phyloP scores from a whole-genome alignment of 768 basidiomycete species.

The Clitopilus passeckerianus region DNA sequence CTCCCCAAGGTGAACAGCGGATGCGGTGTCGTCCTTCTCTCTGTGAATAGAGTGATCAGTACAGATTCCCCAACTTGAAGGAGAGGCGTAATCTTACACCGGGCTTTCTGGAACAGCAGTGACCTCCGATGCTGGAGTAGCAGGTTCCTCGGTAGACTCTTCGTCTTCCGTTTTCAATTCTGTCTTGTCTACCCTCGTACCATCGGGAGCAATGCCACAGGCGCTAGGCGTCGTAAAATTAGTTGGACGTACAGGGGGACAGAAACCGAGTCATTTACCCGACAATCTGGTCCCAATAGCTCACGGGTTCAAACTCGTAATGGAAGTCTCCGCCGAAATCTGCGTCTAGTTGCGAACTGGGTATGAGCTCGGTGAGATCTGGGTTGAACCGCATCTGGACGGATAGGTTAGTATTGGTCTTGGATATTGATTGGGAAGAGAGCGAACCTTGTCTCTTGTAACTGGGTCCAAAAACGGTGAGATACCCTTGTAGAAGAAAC shows the following conservation, averaged over 20 bases:
- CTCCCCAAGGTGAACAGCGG: neutral
- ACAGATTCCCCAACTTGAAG: neutral
- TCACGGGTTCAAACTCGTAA: conserved; percentile 67
- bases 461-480: conserved; percentile 85
- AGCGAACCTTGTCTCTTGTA: conserved; percentile 75
- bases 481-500: conserved; percentile 80
- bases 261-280: conserved; percentile 35
- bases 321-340: conserved; percentile 79
- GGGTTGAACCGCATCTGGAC: conserved; percentile 86
- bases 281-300: conserved; percentile 78
- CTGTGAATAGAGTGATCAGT: neutral
- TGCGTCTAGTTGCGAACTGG: conserved; percentile 69
- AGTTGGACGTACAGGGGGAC: neutral
- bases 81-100: too few species aligned
- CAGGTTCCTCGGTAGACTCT: neutral
- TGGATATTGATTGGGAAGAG: neutral
- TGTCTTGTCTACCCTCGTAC: conserved; percentile 33
- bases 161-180: conserved; percentile 1
- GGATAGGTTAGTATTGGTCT: neutral
- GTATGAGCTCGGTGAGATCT: conserved; percentile 69
- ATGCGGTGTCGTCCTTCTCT: neutral
- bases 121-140: neutral
- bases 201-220: conserved; percentile 53
- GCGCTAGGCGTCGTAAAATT: conserved; percentile 26
- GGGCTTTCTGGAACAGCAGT: neutral